A percentile compares a stretch with the other conserved stretches of the same genome.
Evolutionary conservation across 495 filamentous ascomycete genomes (phyloP).

Genomic region (Penicillium pancosmium): DNA sequence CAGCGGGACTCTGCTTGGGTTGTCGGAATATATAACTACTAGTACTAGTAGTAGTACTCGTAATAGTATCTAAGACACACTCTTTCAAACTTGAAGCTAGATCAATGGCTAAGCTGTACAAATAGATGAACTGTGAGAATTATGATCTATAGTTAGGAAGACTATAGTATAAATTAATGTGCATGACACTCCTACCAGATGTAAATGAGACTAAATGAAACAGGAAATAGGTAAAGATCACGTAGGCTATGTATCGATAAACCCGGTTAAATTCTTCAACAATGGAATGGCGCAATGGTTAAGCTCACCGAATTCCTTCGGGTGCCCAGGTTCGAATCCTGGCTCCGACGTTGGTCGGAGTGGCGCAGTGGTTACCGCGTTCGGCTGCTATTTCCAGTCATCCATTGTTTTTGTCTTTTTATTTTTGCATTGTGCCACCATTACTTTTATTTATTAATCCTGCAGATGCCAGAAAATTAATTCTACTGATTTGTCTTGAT

Average conservation of each 20-base stretch:
- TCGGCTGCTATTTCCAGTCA: conserved; percentile 6
- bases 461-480: no score
- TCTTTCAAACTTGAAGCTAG: no score
- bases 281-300: conserved; percentile 2
- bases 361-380: conserved; percentile 8
- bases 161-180: no score
- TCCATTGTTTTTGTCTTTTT: conserved; percentile 3
- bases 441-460: no score
- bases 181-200: not conserved
- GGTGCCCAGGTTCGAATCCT: conserved; percentile 8
- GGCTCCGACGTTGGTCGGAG: conserved; percentile 8
- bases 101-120: no score
- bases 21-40: not conserved
- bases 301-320: conserved; percentile 9
- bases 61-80: not conserved
- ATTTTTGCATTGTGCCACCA: not conserved
- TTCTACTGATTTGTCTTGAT: no score
- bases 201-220: no score
- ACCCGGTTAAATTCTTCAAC: not conserved
- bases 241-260: not conserved
- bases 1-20: no score
- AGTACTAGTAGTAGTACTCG: not conserved
- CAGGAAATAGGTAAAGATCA: no score
- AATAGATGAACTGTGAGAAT: no score
- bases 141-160: no score